These are phyloP conservation scores for Trebouxiophyceae sp. DNA, from an alignment of 163 green algal species.

Conservation along the genomic window DNA sequence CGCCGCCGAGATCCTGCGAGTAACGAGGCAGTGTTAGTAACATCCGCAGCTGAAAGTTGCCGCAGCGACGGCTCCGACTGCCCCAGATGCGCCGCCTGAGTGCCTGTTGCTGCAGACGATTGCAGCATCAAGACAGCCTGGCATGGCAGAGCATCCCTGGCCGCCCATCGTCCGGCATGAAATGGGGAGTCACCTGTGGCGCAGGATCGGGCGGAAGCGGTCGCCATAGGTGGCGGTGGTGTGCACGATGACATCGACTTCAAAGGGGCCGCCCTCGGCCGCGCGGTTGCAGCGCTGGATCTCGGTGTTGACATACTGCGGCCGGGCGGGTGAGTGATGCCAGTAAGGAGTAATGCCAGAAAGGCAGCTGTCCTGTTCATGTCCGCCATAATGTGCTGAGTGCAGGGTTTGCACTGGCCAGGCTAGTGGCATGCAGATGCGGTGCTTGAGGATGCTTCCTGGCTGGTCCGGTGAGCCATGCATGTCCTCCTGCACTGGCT, in stretches of 20 bases:
- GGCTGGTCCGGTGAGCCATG: no score
- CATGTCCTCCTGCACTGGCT: no score
- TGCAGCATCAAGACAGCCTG: background rate
- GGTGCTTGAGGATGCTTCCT: no score
- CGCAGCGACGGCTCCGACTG: no score
- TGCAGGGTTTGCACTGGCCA: no score
- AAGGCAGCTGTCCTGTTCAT: no score
- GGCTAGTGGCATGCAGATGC: no score
- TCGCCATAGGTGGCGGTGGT: constrained; percentile 75
- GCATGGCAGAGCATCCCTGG: background rate
- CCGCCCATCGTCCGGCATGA: no score
- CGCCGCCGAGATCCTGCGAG: constrained; percentile 16
- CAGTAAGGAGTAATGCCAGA: no score
- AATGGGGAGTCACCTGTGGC: no score
- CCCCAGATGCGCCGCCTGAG: no score
- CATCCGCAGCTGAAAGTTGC: background rate
- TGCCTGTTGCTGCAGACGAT: background rate
- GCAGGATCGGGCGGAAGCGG: constrained; percentile 50
- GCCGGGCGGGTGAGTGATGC: background rate
- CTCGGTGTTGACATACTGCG: constrained; percentile 29
- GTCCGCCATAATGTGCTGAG: no score
- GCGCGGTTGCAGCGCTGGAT: constrained; percentile 19
- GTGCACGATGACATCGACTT: constrained; percentile 42
- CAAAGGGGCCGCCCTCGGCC: constrained; percentile 25
- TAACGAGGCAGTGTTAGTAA: background rate